Evolutionary conservation across 176 grass and related monocot genomes (phyloP), one percentile per base, ranked within the genome.

Genomic region (Pontederia paniculata): DNA sequence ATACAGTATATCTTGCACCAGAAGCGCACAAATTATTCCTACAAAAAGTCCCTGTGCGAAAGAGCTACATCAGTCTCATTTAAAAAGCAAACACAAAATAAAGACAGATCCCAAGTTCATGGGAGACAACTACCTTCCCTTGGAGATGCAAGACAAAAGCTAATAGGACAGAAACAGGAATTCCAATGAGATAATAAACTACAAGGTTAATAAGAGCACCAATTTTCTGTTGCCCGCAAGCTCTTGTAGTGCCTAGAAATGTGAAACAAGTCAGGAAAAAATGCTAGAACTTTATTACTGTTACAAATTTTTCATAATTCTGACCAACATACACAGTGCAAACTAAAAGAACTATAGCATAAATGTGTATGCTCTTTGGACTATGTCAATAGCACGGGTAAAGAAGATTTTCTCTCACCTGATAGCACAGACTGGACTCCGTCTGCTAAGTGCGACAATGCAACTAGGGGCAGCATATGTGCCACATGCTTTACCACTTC

Each of bases 31-130:
- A 48, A 76, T 80, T 62, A 89, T 85, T 41, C 89, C 89, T 0
- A 95, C 16, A 84, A 81, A 86, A 11, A 89, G 81, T 0, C 89
- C 85, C 89, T 95, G n/a, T n/a, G n/a, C n/a, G n/a, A n/a, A n/a
- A n/a, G 60, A 25, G 23, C 18, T 56, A 17, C 18, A 15, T 10
- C 20, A 53, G 0, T 8, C 14, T 17, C 44, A 13, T 54, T 16
- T 15, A 2, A 68, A 57, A 74, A 12, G 44, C n/a, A 21, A 2
- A 8, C 15, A 50, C 18, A 20, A 15, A 76, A 8, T 51, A 22
- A 54, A 58, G 9, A 23, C 17, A 44, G 17, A 57, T 23, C 23
- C 12, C 20, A 20, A 53, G 4, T 1, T 23, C 49, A 58, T 50
- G 20, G 31, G 23, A n/a, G n/a, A n/a, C n/a, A 3, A 15, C 15